Evolutionary conservation across 768 basidiomycete species (phyloP).

Genomic region (Pleurotus tuber-regium): DNA sequence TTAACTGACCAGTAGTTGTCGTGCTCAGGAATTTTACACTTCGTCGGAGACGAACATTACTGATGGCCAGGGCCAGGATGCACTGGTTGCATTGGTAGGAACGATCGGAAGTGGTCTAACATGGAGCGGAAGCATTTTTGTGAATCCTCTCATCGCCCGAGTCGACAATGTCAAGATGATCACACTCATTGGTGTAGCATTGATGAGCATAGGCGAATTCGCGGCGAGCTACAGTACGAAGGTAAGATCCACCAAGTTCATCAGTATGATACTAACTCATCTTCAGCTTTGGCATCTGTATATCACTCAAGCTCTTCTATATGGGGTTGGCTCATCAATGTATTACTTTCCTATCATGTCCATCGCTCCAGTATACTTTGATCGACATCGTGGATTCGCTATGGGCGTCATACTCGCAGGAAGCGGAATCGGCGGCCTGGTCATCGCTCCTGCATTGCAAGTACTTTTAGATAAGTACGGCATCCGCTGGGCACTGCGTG

Average conservation of each 20-base stretch:
- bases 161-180: slow-evolving; percentile 30
- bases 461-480: slow-evolving; percentile 31
- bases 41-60: slow-evolving; percentile 32
- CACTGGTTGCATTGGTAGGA: slow-evolving; percentile 39
- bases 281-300: slow-evolving; percentile 42
- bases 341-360: slow-evolving; percentile 44
- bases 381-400: slow-evolving; percentile 41
- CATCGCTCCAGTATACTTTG: slow-evolving; percentile 41
- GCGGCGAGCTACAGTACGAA: slow-evolving; percentile 36
- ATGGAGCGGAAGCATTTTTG: slow-evolving; percentile 45
- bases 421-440: slow-evolving; percentile 39
- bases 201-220: slow-evolving; percentile 41
- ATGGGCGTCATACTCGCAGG: slow-evolving; percentile 42
- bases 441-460: slow-evolving; percentile 38
- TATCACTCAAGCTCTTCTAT: slow-evolving; percentile 38
- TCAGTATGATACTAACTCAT: background rate
- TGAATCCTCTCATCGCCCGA: slow-evolving; percentile 36
- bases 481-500: slow-evolving; percentile 32
- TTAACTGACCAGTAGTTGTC: background rate
- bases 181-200: slow-evolving; percentile 31
- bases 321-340: slow-evolving; percentile 41
- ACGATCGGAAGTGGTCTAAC: slow-evolving; percentile 44
- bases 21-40: slow-evolving; percentile 40
- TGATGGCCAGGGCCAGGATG: slow-evolving; percentile 34
- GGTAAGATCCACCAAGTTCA: slow-evolving; percentile 15